phyloP scores from a whole-genome alignment of 176 grass and related monocot species.

The Carex scoparia region DNA sequence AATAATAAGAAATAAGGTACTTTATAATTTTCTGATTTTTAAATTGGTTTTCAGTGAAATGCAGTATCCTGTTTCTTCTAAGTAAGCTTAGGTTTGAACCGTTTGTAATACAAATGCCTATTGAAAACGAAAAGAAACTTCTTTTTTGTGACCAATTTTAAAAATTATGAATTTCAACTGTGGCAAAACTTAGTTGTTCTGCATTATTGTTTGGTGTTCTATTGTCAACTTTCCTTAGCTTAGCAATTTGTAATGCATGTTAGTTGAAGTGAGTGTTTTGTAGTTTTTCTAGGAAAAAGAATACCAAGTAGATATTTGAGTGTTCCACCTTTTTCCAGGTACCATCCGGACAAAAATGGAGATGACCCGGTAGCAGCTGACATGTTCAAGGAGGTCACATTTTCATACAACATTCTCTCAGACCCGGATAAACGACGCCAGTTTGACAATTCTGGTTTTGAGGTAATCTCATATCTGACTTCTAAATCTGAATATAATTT shows the following conservation, averaged over 20 bases:
- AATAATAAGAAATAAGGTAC: not conserved
- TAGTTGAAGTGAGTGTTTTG: not conserved
- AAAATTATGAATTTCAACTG: not conserved
- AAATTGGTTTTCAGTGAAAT: not conserved
- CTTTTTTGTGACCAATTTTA: not conserved
- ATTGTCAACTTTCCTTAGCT: not conserved
- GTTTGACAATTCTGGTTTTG: constrained; percentile 81
- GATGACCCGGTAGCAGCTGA: constrained; percentile 83
- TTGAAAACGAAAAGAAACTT: not conserved
- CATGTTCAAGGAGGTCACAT: constrained; percentile 86
- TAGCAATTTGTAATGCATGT: not conserved
- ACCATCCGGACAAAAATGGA: constrained; percentile 95
- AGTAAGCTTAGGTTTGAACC: not conserved
- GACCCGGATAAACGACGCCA: constrained; percentile 80
- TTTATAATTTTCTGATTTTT: not conserved
- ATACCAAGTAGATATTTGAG: constrained; percentile 8
- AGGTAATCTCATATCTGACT: constrained; percentile 43
- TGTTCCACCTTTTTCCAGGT: constrained; percentile 34
- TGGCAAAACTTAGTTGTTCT: not conserved
- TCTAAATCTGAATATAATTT: not conserved
- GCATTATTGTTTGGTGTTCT: not conserved
- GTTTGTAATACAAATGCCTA: not conserved
- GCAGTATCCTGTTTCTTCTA: not conserved
- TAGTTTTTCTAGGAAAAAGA: not conserved
- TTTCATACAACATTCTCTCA: constrained; percentile 89